Evolutionary conservation across 2,329 filamentous ascomycete species (phyloP).

Genomic region (Colletotrichum caudatum): DNA sequence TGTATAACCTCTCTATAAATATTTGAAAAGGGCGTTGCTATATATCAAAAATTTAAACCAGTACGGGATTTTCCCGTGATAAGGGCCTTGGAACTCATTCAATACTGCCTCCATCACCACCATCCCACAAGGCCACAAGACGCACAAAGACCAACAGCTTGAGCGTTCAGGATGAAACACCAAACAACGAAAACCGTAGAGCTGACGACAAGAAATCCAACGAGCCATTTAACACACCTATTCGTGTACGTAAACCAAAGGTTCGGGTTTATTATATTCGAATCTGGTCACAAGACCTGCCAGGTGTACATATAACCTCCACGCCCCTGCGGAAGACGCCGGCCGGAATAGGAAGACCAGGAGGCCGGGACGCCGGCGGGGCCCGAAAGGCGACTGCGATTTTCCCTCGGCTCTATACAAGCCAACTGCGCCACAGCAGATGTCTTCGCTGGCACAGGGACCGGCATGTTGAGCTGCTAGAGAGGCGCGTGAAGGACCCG

Average conservation of each 20-base stretch:
- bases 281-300: not conserved
- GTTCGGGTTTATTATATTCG: not conserved
- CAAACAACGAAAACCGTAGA: not conserved
- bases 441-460: not conserved
- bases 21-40: not conserved
- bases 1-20: not conserved
- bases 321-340: not conserved
- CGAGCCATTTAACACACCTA: not conserved
- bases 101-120: too few relatives aligned
- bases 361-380: not conserved
- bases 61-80: not conserved
- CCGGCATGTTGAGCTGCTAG: not conserved
- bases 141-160: not conserved
- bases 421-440: not conserved
- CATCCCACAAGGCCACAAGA: not conserved
- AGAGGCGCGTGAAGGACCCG: not conserved
- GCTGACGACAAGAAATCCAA: not conserved
- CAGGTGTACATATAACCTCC: not conserved
- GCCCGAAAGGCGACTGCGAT: not conserved
- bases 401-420: not conserved
- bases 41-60: not conserved
- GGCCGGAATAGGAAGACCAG: not conserved
- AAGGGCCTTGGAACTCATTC: not conserved
- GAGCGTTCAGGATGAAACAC: not conserved
- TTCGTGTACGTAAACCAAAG: not conserved